Evolutionary conservation across 768 basidiomycete species (phyloP).

Genomic region (Myochromella boudieri): DNA sequence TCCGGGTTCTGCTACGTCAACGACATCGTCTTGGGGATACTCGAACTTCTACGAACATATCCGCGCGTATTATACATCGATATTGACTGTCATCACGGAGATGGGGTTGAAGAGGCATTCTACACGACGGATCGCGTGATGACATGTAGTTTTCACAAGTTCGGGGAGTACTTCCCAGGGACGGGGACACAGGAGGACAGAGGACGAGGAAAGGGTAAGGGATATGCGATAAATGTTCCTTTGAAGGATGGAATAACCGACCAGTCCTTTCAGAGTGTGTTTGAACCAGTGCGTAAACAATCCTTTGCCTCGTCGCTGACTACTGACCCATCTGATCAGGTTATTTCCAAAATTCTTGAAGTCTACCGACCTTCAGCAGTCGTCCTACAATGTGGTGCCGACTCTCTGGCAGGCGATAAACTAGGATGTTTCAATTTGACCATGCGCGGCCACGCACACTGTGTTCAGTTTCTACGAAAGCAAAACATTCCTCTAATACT

Average conservation of each 20-base stretch:
- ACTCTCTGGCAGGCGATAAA: constrained; percentile 94
- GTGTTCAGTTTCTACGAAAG: constrained; percentile 83
- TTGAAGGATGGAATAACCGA: constrained; percentile 94
- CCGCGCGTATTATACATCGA: constrained; percentile 95
- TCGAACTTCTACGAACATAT: constrained; percentile 83
- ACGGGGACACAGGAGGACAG: constrained; percentile 83
- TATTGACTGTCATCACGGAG: constrained; percentile 98
- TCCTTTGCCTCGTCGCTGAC: neutral
- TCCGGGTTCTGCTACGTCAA: constrained; percentile 99
- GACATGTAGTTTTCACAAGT: constrained; percentile 97
- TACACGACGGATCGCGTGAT: constrained; percentile 97
- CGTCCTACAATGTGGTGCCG: constrained; percentile 93
- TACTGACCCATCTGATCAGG: constrained; percentile 38
- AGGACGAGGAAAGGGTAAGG: constrained; percentile 80
- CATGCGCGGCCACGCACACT: constrained; percentile 92
- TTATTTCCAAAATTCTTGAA: constrained; percentile 83
- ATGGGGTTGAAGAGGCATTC: constrained; percentile 99
- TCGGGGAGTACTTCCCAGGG: constrained; percentile 92
- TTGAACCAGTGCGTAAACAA: constrained; percentile 78
- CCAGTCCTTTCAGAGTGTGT: constrained; percentile 80
- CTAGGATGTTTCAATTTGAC: constrained; percentile 95
- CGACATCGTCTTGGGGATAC: constrained; percentile 91
- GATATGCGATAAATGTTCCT: constrained; percentile 92
- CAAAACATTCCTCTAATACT: constrained; percentile 87
- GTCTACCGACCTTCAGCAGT: constrained; percentile 86